phyloP scores from a whole-genome alignment of 2,329 filamentous ascomycete species.

The Xylaria sp. region DNA sequence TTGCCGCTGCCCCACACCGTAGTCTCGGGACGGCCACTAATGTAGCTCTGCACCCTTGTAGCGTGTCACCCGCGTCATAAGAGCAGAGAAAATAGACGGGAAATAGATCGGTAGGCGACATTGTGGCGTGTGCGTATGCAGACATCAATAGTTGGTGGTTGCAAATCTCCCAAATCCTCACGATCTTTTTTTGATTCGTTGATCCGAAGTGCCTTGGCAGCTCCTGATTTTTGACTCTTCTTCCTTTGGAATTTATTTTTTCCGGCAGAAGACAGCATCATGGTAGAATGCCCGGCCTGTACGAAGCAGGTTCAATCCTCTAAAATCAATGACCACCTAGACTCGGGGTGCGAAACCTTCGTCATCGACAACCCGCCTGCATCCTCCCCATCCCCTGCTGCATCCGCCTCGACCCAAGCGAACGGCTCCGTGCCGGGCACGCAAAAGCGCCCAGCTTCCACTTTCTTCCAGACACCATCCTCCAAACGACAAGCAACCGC shows the following conservation, averaged over 20 bases:
- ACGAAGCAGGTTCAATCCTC: constrained; percentile 74
- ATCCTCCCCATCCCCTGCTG: constrained; percentile 49
- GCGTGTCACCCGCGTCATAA: constrained; percentile 31
- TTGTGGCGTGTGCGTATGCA: neutral
- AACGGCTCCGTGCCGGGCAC: constrained; percentile 53
- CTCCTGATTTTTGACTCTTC: neutral
- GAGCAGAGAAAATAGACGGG: constrained; percentile 14
- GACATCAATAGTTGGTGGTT: neutral
- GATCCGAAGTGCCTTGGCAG: neutral
- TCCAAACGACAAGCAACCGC: constrained; percentile 63
- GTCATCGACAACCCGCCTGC: constrained; percentile 63
- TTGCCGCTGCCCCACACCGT: constrained; percentile 16
- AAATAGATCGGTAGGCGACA: neutral
- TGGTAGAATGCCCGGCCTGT: constrained; percentile 86
- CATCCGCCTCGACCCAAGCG: constrained; percentile 52
- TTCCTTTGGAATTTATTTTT: neutral
- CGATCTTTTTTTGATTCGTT: neutral
- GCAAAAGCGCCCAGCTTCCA: constrained; percentile 66
- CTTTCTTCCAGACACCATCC: constrained; percentile 71
- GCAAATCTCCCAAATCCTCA: neutral
- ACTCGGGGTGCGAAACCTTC: constrained; percentile 79
- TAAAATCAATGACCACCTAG: constrained; percentile 91
- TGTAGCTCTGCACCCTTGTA: constrained; percentile 30
- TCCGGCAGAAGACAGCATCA: constrained; percentile 38
- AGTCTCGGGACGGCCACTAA: constrained; percentile 19